Conservation (phyloP, 768 basidiomycete species). For the Paxillus ammoniavirescens region DNA sequence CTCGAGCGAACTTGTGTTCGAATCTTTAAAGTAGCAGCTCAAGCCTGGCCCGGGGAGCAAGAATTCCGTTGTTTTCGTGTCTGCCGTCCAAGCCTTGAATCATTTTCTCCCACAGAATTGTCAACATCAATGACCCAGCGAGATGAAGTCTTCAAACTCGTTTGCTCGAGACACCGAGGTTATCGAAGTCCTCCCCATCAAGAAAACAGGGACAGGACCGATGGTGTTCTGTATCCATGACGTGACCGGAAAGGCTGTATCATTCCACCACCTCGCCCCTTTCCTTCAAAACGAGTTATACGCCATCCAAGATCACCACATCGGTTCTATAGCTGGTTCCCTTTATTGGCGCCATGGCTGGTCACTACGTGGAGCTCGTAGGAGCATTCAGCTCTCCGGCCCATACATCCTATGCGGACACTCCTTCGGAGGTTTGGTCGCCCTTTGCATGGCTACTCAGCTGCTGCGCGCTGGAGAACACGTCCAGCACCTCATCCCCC, state of each 20-base stretch:
- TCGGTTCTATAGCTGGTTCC: slow-evolving; percentile 6
- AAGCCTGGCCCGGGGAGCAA: too few species aligned
- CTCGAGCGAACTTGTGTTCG: too few species aligned
- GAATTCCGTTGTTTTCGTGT: too few species aligned
- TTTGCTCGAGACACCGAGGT: slow-evolving; percentile 6
- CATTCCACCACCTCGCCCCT: slow-evolving; percentile 11
- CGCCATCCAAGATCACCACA: slow-evolving; percentile 9
- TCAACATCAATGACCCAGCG: too few species aligned
- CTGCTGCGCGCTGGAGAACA: slow-evolving; percentile 5
- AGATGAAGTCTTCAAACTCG: slow-evolving; percentile 7
- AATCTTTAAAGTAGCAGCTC: too few species aligned
- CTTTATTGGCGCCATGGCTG: slow-evolving; percentile 11
- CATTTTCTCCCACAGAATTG: too few species aligned
- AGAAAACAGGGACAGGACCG: slow-evolving; percentile 9
- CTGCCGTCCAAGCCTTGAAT: too few species aligned
- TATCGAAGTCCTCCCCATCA: slow-evolving; percentile 13
- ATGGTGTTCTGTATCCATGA: slow-evolving; percentile 12
- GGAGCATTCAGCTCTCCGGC: slow-evolving; percentile 6
- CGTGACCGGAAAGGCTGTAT: slow-evolving; percentile 10
- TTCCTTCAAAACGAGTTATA: slow-evolving; percentile 15
- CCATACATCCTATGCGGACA: slow-evolving; percentile 13
- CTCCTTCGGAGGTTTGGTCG: slow-evolving; percentile 12
- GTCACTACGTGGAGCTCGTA: slow-evolving; percentile 13
- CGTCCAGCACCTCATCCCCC: slow-evolving; percentile 8
- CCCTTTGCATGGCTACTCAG: slow-evolving; percentile 10